Evolutionary conservation across 2,329 filamentous ascomycete species (phyloP).

Genomic region (Fusarium drepaniforme): DNA sequence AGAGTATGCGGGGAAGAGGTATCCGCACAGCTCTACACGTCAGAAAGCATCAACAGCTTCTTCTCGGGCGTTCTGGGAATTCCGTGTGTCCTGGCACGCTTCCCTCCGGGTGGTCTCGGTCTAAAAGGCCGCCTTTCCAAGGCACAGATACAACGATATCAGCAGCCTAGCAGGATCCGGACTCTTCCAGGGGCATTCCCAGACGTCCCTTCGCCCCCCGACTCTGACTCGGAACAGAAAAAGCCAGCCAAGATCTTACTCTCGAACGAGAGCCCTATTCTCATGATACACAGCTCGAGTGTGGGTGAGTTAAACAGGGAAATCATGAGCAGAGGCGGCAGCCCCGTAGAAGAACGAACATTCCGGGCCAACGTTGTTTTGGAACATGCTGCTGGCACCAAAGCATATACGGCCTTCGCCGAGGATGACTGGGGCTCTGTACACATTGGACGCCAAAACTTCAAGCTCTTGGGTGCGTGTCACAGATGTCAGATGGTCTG

Average conservation of each 20-base stretch:
- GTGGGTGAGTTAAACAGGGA: constrained; percentile 81
- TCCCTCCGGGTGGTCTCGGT: constrained; percentile 75
- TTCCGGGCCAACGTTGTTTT: constrained; percentile 94
- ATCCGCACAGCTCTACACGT: constrained; percentile 76
- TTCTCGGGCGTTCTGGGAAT: constrained; percentile 82
- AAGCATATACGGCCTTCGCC: constrained; percentile 71
- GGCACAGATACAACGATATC: constrained; percentile 73
- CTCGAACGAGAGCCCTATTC: constrained; percentile 94
- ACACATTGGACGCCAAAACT: constrained; percentile 72
- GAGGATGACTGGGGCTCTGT: constrained; percentile 84
- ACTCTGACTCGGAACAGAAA: constrained; percentile 65
- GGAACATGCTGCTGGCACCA: constrained; percentile 49
- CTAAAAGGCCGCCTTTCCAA: constrained; percentile 77
- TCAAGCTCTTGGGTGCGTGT: constrained; percentile 85
- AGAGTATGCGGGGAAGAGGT: constrained; percentile 88
- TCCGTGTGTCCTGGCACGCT: constrained; percentile 86
- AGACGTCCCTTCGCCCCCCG: constrained; percentile 65
- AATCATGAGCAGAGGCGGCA: constrained; percentile 74
- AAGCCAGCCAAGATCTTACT: constrained; percentile 73
- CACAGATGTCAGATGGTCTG: constrained; percentile 97
- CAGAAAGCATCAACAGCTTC: constrained; percentile 75
- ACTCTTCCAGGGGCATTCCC: constrained; percentile 67
- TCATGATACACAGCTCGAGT: constrained; percentile 85
- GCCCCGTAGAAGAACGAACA: constrained; percentile 75
- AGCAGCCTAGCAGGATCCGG: constrained; percentile 46